phyloP scores from a whole-genome alignment of 1,284 basidiomycete species.

The Malassezia restricta region DNA sequence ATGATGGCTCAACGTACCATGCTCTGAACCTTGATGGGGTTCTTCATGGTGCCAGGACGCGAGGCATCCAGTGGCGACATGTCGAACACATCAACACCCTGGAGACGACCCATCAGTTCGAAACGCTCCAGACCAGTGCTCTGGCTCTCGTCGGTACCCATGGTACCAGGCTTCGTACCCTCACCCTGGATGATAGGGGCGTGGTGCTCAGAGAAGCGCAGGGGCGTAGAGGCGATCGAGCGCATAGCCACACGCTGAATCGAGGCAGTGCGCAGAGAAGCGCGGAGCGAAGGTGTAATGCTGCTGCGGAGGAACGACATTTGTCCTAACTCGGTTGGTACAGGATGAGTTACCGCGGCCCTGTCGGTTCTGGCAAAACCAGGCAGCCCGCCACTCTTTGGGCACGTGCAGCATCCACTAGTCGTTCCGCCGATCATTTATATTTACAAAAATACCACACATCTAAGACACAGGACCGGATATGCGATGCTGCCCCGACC shows the following conservation, averaged over 20 bases:
- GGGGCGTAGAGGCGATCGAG: conserved; percentile 25
- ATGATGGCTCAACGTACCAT: conserved; percentile 54
- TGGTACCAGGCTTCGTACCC: conserved; percentile 63
- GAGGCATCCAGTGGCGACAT: conserved; percentile 71
- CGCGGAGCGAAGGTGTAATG: conserved; percentile 5
- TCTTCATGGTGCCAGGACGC: conserved; percentile 71
- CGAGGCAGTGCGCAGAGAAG: conserved; percentile 3
- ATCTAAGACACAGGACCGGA: too few species aligned
- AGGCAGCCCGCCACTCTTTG: too few species aligned
- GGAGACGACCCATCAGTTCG: conserved; percentile 74
- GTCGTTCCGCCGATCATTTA: too few species aligned
- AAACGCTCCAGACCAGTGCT: conserved; percentile 92
- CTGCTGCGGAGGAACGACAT: conserved; percentile 14
- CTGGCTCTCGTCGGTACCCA: conserved; percentile 75
- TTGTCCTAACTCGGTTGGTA: conserved; percentile 8
- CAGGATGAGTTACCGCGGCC: not conserved
- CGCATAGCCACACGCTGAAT: conserved; percentile 20
- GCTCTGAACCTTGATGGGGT: conserved; percentile 78
- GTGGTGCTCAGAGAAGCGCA: conserved; percentile 21
- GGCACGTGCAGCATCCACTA: too few species aligned
- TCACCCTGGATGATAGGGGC: conserved; percentile 62
- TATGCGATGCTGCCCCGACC: too few species aligned
- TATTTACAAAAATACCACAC: too few species aligned
- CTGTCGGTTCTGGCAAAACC: too few species aligned
- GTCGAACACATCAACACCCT: conserved; percentile 85